Base-by-base conservation (phyloP, 176 grass and related monocot species). In the Carex scoparia region DNA sequence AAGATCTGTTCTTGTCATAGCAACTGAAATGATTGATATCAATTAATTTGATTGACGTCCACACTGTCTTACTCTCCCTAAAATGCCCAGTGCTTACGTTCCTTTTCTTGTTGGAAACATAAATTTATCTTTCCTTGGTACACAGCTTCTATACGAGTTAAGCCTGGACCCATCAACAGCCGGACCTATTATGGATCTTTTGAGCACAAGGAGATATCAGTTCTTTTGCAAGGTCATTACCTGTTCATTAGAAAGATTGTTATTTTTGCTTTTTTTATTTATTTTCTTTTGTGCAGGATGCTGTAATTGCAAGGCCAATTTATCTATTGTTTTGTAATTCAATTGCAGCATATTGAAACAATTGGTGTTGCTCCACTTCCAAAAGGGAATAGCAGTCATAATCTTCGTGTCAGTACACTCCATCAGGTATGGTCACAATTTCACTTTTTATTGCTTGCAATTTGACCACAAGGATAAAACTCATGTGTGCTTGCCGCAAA, bases 81-180 rank as follows among this genome's bases (percentile, higher is more conserved):
- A 78, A 33, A 23, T 16, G 33, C 10, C 4, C 1, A 57, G 23
- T 83, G 58, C 55, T 32, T 65, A 12, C 35, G 66, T 48, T 71
- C 31, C 46, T 65, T 49, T 79, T 75, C 66, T 56, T 78, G 5
- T 32, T 60, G 66, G 55, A 79, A 32, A 79, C 65, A 65, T 38
- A 5, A 65, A 75, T 88, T 88, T 38, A 6, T 42, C 73, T 74
- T 72, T 85, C 69, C 42, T 65, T 58, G 48, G 62, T 91, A 58
- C 88, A 98, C 88, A 98, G 95, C 95, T 98, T 86, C 84, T 98
- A 14, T 93, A 94, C 5, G 93, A 94, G 85, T 87, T 93, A 80
- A 93, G 93, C 59, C 71, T 93, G 64, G 89, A 94, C 69, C 86
- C 89, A 74, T 88, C 88, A 83, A 94, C 93, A 90, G 84, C 79